Percentiles rank a stretch among this genome's conserved stretches.
Evolutionary conservation across 495 filamentous ascomycete genomes (phyloP).

Genomic region (Penicillium roqueforti): DNA sequence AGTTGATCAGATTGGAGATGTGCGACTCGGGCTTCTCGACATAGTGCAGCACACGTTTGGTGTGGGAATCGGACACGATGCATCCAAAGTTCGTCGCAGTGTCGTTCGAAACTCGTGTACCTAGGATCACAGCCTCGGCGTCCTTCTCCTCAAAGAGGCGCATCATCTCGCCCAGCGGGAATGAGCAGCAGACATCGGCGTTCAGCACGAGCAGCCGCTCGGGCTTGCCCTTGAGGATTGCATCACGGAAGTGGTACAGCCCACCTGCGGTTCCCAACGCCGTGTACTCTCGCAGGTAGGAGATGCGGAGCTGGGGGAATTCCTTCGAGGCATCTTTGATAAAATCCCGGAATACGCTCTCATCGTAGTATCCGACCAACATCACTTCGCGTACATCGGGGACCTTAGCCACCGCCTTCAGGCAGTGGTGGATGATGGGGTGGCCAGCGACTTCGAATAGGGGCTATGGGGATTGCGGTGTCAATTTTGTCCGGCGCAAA

Average conservation of each 20-base stretch:
- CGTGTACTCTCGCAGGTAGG: conserved; percentile 97
- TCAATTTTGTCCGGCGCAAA: conserved; percentile 6
- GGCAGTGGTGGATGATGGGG: conserved; percentile 96
- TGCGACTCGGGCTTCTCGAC: conserved; percentile 99
- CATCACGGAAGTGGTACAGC: conserved; percentile 98
- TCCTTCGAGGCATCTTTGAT: conserved; percentile 83
- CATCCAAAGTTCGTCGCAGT: conserved; percentile 95
- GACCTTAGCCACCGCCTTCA: conserved; percentile 87
- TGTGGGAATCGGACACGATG: conserved; percentile 93
- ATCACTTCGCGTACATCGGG: conserved; percentile 92
- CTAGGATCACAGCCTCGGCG: conserved; percentile 95
- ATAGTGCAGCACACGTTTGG: conserved; percentile 95
- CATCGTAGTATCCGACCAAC: conserved; percentile 98
- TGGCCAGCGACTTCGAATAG: conserved; percentile 98
- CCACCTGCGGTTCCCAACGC: conserved; percentile 94
- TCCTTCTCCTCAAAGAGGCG: conserved; percentile 90
- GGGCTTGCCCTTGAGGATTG: conserved; percentile 92
- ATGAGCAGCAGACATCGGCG: conserved; percentile 98
- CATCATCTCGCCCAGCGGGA: conserved; percentile 93
- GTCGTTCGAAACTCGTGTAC: conserved; percentile 87
- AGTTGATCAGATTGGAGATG: conserved; percentile 99
- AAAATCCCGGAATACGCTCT: conserved; percentile 93
- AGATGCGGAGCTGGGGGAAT: conserved; percentile 85
- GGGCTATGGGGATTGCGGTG: conserved; percentile 55
- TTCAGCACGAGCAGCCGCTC: conserved; percentile 97